A percentile compares a stretch with the other conserved stretches of the same genome.
These are phyloP conservation scores for Ramichloridium luteum DNA, from an alignment of 2,329 filamentous ascomycete genomes.

Conservation along the genomic window DNA sequence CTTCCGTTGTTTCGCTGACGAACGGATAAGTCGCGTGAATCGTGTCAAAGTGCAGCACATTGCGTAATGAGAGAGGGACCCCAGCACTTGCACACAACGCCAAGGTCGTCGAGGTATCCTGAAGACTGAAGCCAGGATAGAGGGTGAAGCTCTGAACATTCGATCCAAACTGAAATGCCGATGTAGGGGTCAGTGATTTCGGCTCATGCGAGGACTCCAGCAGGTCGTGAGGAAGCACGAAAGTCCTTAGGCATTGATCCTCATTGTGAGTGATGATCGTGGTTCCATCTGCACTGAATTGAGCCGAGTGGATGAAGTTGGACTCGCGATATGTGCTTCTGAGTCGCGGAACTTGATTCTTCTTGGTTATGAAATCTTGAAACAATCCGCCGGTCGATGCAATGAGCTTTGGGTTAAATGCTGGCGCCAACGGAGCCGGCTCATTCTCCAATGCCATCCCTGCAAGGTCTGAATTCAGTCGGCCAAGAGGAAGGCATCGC, in stretches of 20 bases:
- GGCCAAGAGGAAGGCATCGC: no score
- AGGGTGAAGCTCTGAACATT: constrained; percentile 40
- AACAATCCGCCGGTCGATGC: constrained; percentile 16
- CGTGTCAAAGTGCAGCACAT: constrained; percentile 36
- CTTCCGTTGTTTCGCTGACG: constrained; percentile 44
- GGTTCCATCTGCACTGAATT: constrained; percentile 44
- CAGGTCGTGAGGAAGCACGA: constrained; percentile 41
- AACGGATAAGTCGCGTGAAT: constrained; percentile 43
- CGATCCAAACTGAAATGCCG: constrained; percentile 34
- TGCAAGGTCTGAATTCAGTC: no score
- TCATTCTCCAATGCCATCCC: no score
- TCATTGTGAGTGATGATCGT: constrained; percentile 43
- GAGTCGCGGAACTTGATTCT: constrained; percentile 1
- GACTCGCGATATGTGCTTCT: no score
- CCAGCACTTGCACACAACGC: constrained; percentile 42
- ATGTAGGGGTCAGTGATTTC: constrained; percentile 34
- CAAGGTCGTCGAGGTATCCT: constrained; percentile 37
- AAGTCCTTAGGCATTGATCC: constrained; percentile 40
- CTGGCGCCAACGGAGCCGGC: no score
- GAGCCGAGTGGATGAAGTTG: constrained; percentile 32
- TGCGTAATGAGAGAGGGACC: constrained; percentile 45
- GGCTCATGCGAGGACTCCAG: constrained; percentile 27
- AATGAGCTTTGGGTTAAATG: constrained; percentile 11
- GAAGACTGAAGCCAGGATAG: constrained; percentile 43
- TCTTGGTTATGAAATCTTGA: constrained; percentile 6